Evolutionary conservation across 768 basidiomycete species (phyloP), one percentile per base, ranked within the genome.

Genomic region (Leccinum obscurum): DNA sequence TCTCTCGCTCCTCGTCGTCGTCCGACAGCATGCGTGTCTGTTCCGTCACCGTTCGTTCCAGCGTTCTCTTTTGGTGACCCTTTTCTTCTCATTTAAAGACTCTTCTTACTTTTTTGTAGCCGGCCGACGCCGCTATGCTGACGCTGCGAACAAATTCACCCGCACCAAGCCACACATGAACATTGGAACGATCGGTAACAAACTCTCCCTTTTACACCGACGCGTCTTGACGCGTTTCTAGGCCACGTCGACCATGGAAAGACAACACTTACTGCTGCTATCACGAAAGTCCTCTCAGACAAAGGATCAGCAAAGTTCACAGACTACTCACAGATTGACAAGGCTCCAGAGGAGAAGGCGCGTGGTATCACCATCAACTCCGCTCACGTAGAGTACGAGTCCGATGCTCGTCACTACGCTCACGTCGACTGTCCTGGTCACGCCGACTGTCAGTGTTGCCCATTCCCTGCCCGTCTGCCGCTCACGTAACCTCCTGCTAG

Each of bases 321-420:
- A 63, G 95, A 95, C 82, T 99, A 99, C 81, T 85, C 83, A 53
- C 87, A 94, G 77, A 99, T 99, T 69, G 97, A 99, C 90, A 98
- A 92, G 81, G 97, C 97, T 9, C 97, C 97, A 3, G 97, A 99
- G 77, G 97, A 99, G 81, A 96, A 94, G 78, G 96, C 96, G 62
- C 93, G 97, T 74, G 97, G 97, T 77, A 99, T 99, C 77, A 99
- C 97, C 62, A 99, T 99, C 77, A 95, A 96, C 77, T 96, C 97
- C 22, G 86, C 97, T 55, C 97, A 99, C 73, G 95, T 99, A 73
- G 97, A 99, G 75, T 99, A 99, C 74, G 95, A 98, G 81, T 96
- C 96, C 37, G 80, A 80, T 17, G 79, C 75, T 39, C 85, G 96
- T 58, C 96, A 98, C 72, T 98, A 98, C 68, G 96, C 95, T 26